These are phyloP conservation scores for Magnusiomyces fungicola DNA, from an alignment of 1,139 yeast genomes.

Conservation along the genomic window DNA sequence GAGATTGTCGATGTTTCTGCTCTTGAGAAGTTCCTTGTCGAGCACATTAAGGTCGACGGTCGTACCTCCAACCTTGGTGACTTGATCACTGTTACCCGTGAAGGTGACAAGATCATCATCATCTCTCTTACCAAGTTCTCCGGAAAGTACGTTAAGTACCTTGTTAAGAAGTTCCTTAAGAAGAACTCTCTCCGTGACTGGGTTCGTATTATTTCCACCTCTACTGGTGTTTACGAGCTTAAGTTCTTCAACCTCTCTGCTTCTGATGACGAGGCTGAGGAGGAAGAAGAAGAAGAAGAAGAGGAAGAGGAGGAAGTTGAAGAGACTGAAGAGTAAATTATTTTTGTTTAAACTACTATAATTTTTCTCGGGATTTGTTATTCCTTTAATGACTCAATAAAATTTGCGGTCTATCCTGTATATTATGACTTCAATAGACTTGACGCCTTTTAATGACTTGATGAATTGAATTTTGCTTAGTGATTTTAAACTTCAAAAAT, in stretches of 20 bases:
- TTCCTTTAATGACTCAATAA: too few relatives aligned
- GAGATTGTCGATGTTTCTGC: conserved; percentile 94
- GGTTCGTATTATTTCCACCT: conserved; percentile 97
- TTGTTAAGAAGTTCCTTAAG: conserved; percentile 99
- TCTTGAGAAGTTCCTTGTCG: conserved; percentile 95
- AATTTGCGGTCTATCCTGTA: too few relatives aligned
- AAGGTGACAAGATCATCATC: conserved; percentile 75
- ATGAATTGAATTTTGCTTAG: too few relatives aligned
- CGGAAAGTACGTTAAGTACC: conserved; percentile 99
- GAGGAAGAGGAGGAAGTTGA: conserved; percentile 3
- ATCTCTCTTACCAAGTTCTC: conserved; percentile 94
- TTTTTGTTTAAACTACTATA: too few relatives aligned
- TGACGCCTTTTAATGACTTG: too few relatives aligned
- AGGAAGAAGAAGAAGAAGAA: conserved; percentile 16
- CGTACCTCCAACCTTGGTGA: conserved; percentile 96
- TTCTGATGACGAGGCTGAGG: conserved; percentile 92
- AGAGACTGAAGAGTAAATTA: neutral
- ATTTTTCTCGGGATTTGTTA: too few relatives aligned
- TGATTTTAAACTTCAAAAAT: too few relatives aligned
- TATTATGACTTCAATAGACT: too few relatives aligned
- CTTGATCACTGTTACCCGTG: conserved; percentile 80
- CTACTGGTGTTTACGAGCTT: conserved; percentile 95
- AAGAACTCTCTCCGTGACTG: conserved; percentile 97
- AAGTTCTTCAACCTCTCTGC: conserved; percentile 99
- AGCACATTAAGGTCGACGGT: conserved; percentile 98